These are phyloP conservation scores for Antrodiella citrinella DNA, from an alignment of 768 basidiomycete genomes.

Conservation along the genomic window DNA sequence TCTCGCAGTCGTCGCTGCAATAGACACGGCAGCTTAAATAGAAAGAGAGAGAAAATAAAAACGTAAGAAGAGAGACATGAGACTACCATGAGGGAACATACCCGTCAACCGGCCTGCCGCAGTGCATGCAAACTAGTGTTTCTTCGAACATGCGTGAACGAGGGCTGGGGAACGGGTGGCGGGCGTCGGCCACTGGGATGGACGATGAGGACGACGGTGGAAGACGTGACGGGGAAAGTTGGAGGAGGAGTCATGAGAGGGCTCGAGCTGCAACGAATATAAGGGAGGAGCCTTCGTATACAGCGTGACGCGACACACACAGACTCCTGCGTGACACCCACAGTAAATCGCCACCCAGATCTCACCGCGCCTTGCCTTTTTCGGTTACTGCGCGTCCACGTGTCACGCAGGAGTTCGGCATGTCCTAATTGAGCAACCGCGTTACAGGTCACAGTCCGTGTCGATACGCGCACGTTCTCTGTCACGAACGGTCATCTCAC, in stretches of 20 bases:
- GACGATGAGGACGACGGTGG: neutral
- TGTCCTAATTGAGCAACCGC: neutral
- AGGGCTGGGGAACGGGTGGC: neutral
- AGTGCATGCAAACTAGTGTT: constrained; percentile 51
- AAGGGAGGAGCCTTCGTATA: neutral
- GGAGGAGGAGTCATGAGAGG: neutral
- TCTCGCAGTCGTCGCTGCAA: constrained; percentile 64
- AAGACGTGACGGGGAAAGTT: neutral
- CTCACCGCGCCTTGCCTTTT: neutral
- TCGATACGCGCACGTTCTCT: neutral
- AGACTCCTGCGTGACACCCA: neutral
- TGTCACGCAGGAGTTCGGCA: neutral
- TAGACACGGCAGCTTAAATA: constrained; percentile 44
- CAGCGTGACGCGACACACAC: neutral
- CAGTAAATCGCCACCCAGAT: neutral
- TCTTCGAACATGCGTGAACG: constrained; percentile 65
- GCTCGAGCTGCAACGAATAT: neutral
- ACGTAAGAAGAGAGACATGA: constrained; percentile 3
- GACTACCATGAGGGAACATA: constrained; percentile 35
- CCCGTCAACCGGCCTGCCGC: constrained; percentile 56
- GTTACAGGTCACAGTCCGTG: neutral
- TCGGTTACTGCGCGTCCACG: neutral
- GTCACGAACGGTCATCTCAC: too few relatives aligned
- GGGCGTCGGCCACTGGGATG: neutral
- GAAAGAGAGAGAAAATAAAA: constrained; percentile 1